Base-by-base conservation (phyloP, 768 basidiomycete species). In the Crassisporium funariophilum region DNA sequence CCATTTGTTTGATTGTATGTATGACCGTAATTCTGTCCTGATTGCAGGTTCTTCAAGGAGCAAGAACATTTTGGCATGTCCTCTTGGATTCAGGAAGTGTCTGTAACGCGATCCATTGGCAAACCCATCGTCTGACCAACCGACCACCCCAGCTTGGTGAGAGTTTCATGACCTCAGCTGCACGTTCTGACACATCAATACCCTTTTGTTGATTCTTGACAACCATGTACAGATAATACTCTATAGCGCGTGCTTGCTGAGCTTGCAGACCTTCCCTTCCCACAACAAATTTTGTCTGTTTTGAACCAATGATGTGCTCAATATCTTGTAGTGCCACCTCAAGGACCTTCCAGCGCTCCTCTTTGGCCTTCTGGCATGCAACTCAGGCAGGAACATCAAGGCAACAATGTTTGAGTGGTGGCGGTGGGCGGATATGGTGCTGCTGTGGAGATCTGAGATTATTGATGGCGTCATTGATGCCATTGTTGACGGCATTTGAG, bases 1-100 rank as follows among this genome's bases (percentile, higher is more conserved):
- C 70, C 70, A 70, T 53, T 70, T 70, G 37, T 72, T 58, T 20
- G 63, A 62, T 5, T 59, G 53, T 15, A 69, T 11, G 47, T 53
- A 71, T 20, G 65, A 44, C 1, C 59, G 48, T 9, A 68, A 44
- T 41, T 66, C 68, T 16, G 59, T 63, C 7, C 36, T 17, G 16
- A 67, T 59, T 3, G 9, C 43, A 12, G 67, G 64, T 36, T 70
- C 64, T 22, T 56, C 35, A 15, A 66, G 55, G 2, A 71, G 40
- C 17, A 62, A 59, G 47, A 47, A 62, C 0, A 52, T 21, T 36
- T 71, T 71, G 10, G 20, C 25, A 40, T 71, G 69, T 4, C 17
- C 7, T 5, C 64, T 65, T n/a, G 19, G 67, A 68, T 24, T 17
- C 31, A 2, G 65, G 65, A 12, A 68, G 46, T 12, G 44, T 25